Evolutionary conservation across 192 early-diverging fungal genomes (phyloP), one percentile per base, ranked within the genome.

Genomic region (Glomus cerebriforme): DNA sequence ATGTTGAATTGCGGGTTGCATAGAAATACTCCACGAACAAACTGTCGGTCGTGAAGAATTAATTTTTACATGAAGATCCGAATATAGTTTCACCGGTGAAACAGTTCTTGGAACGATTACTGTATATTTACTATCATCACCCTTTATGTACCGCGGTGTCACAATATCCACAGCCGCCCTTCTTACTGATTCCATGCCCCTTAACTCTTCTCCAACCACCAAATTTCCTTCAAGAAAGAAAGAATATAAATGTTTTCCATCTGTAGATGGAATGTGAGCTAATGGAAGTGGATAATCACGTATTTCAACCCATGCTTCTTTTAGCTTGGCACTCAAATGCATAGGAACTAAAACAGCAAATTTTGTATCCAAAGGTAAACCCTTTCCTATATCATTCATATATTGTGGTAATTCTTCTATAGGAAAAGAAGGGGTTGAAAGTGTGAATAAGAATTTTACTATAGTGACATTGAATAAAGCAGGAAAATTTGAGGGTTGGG

Each of bases 231-330:
- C 73, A 1, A 87, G 34, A 27, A 72, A 43, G 78, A 80, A 87
- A 5, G 81, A 79, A 2, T 63, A 74, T n/a, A 31, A 8, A 8
- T 77, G 45, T 10, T 34, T 37, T 39, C 58, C 58, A 7, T 29
- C 31, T 15, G 22, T 69, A n/a, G 79, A 65, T 3, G 86, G 84
- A 22, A 87, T 82, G 37, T 85, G 78, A 0, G 82, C n/a, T 29
- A 85, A 80, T 4, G 86, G 86, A 10, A 85, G 31, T 0, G 86
- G 86, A 76, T 85, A 85, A 59, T 87, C 86, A 37, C 86, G 72
- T 9, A 87, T 32, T 62, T 85, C 78, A 0, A 67, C 79, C 80
- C 78, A 83, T 27, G 84, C 81, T 68, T 83, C 79, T n/a, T 80
- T 83, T 12, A 77, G 60, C 7, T 62, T 71, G 35, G 74, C 79